Evolutionary conservation across 73 alveolate genomes (phyloP).

Genomic region (Paramecium bursaria): DNA sequence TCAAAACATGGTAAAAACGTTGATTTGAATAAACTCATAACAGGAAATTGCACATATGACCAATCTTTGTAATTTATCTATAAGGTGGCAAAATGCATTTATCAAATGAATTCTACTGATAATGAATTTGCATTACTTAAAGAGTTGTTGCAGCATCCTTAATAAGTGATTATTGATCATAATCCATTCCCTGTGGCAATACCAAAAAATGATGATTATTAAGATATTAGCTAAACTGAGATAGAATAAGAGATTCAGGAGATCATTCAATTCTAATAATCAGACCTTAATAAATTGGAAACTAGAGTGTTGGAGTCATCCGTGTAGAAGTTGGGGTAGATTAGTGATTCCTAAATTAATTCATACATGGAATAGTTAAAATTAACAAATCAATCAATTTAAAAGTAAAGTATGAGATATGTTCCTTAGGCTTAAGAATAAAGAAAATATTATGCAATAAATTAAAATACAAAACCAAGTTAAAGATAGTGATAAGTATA

Average conservation of each 20-base stretch:
- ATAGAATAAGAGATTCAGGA: conserved; percentile 28
- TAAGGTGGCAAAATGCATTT: conserved; percentile 5
- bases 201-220: conserved; percentile 38
- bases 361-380: not conserved
- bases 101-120: not conserved
- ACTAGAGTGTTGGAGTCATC: not conserved
- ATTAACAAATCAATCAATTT: conserved; percentile 1
- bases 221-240: conserved; percentile 7
- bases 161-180: conserved; percentile 1
- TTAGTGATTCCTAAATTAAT: not conserved
- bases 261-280: conserved; percentile 9
- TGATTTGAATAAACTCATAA: conserved; percentile 37
- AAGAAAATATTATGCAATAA: conserved; percentile 2
- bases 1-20: conserved; percentile 59
- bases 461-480: not conserved
- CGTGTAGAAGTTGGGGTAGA: conserved; percentile 15
- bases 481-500: conserved; percentile 27
- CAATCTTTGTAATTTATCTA: conserved; percentile 33
- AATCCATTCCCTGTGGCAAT: conserved; percentile 20
- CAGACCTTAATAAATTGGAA: not conserved
- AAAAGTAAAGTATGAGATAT: too few species aligned
- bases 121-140: not conserved
- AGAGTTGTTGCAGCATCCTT: conserved; percentile 11
- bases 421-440: not conserved
- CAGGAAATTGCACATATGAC: conserved; percentile 37